phyloP scores from a whole-genome alignment of 345 rosid species.

The Linum usitatissimum region DNA sequence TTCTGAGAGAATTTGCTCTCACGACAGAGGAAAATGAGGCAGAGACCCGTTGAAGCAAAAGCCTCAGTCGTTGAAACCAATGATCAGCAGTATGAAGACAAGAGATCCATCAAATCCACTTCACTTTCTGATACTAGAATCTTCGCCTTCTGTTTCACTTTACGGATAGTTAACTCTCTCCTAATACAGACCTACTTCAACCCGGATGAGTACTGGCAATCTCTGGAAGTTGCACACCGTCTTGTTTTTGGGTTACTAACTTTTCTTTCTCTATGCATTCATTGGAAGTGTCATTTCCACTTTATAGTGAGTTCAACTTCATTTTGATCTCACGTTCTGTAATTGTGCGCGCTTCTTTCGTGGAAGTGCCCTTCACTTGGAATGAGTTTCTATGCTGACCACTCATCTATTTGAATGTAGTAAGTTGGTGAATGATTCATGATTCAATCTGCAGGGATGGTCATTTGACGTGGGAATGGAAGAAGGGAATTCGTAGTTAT shows the following conservation, averaged over 20 bases:
- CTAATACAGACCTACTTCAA: slow-evolving; percentile 77
- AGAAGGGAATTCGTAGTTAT: slow-evolving; percentile 78
- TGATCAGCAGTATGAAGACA: background rate
- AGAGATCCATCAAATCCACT: slow-evolving; percentile 13
- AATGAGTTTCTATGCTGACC: background rate
- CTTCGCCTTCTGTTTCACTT: slow-evolving; percentile 42
- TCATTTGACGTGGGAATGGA: slow-evolving; percentile 93
- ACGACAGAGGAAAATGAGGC: background rate
- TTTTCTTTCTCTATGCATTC: background rate
- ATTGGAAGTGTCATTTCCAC: background rate
- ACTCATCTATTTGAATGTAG: background rate
- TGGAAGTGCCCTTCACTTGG: background rate
- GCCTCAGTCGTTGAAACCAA: background rate
- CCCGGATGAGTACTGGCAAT: slow-evolving; percentile 94
- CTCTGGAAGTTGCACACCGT: slow-evolving; percentile 76
- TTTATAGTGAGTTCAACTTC: background rate
- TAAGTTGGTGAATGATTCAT: background rate
- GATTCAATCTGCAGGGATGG: slow-evolving; percentile 50
- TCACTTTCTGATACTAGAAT: slow-evolving; percentile 18
- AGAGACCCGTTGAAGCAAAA: background rate
- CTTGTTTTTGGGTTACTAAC: slow-evolving; percentile 56
- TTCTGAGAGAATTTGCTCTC: too few species aligned
- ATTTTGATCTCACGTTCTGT: too few species aligned
- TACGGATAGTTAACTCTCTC: slow-evolving; percentile 51
- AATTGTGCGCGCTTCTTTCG: background rate